Evolutionary conservation across 176 grass and related monocot genomes (phyloP), one percentile per base, ranked within the genome.

Genomic region (Carex scoparia): DNA sequence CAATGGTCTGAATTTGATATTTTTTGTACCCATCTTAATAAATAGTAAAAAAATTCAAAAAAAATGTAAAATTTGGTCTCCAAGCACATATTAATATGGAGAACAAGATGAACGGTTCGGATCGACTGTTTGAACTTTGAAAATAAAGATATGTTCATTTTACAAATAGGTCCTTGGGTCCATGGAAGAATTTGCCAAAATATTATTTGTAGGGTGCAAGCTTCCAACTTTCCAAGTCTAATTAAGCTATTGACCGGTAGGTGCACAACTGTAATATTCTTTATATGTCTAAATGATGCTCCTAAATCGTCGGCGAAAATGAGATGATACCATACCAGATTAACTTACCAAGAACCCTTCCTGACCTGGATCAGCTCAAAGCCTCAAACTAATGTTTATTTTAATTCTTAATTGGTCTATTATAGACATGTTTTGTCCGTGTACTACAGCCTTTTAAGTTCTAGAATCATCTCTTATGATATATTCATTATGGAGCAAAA

Each of bases 261-360:
- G 70, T 74, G 70, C 1, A 18, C 70, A 74, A 74, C 44, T 74
- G 70, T 30, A 28, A 49, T 74, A 51, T 51, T 74, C 9, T 74
- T 27, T 74, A 28, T 7, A 46, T 46, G 7, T 23, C 18, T 13
- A 1, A 23, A 74, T 74, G 9, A 74, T 53, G 70, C 42, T 74
- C 49, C 44, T 74, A 53, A 12, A 74, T 74, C 70, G 28, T 74
- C 70, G 18, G 10, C 3, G 70, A 74, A 74, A 74, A 74, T 74
- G 70, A 74, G 70, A 74, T 74, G 70, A 74, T 23, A 74, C 70
- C 70, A 51, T 40, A 40, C 38, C 38, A 40, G n/a, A 72, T 72
- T 72, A 48, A 73, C 18, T 73, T 28, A 73, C 42, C n/a, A n/a
- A 71, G 1, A 27, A 46, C 7, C 16, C n/a, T 74, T 74, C 18